These are phyloP conservation scores for Solanum boliviense DNA, from an alignment of 257 asterid species.

Conservation along the genomic window DNA sequence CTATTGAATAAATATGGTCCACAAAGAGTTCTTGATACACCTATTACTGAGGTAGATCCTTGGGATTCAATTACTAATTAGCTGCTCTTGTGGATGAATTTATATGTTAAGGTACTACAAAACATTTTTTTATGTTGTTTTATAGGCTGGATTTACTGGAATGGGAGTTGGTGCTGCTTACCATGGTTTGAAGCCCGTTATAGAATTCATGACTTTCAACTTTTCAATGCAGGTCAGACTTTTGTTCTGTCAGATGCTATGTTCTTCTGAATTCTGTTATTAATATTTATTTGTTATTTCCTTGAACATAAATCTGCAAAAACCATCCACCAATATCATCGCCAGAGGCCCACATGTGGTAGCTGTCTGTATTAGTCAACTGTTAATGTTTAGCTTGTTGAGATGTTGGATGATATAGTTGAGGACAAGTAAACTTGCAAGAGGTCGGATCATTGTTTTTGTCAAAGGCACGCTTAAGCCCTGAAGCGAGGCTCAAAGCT, in stretches of 20 bases:
- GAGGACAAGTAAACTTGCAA: neutral
- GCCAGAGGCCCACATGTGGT: neutral
- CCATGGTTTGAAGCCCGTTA: constrained; percentile 74
- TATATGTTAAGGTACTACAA: neutral
- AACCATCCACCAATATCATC: neutral
- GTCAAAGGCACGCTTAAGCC: neutral
- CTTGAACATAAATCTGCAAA: neutral
- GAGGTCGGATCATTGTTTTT: neutral
- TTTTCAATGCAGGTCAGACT: constrained; percentile 88
- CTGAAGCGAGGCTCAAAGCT: neutral
- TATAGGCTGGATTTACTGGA: constrained; percentile 92
- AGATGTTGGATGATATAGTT: neutral
- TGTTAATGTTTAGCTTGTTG: neutral
- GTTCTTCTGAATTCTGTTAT: neutral
- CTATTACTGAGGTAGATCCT: constrained; percentile 82
- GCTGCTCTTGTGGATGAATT: neutral
- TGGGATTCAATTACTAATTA: neutral
- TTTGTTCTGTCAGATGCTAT: neutral
- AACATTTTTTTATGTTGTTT: constrained; percentile 6
- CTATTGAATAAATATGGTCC: constrained; percentile 90
- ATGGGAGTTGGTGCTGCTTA: constrained; percentile 97
- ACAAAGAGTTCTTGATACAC: constrained; percentile 79
- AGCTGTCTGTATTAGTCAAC: neutral
- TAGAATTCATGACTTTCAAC: constrained; percentile 95
- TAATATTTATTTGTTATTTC: neutral